These are phyloP conservation scores for Nepenthes gracilis DNA, from an alignment of 148 eudicot genomes.

Conservation along the genomic window DNA sequence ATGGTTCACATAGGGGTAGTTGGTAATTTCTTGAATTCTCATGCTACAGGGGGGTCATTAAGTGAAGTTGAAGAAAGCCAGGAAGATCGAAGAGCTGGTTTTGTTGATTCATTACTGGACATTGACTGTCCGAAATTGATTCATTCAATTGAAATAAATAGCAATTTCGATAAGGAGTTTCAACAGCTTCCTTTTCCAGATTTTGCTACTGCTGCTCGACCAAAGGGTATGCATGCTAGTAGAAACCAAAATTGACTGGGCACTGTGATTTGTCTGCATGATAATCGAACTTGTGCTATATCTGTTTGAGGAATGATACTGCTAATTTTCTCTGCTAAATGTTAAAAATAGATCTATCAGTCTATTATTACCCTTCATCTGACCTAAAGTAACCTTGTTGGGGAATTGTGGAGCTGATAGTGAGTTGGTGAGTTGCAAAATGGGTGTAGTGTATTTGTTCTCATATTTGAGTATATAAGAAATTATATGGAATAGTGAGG, in stretches of 20 bases:
- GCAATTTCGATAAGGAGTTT: slow-evolving; percentile 20
- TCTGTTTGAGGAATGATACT: background rate
- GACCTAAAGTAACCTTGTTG: no score
- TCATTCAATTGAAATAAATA: slow-evolving; percentile 17
- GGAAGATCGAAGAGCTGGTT: slow-evolving; percentile 63
- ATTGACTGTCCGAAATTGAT: slow-evolving; percentile 16
- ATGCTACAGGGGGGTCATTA: slow-evolving; percentile 43
- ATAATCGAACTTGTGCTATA: background rate
- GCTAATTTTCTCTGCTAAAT: background rate
- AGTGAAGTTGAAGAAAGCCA: slow-evolving; percentile 27
- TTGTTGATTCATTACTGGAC: slow-evolving; percentile 63
- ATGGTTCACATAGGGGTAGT: background rate
- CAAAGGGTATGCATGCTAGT: slow-evolving; percentile 38
- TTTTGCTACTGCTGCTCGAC: slow-evolving; percentile 14
- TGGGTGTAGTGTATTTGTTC: no score
- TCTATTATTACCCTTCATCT: no score
- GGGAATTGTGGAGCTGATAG: no score
- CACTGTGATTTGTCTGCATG: background rate
- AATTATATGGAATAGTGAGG: no score
- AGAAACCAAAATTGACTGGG: background rate
- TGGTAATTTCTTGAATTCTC: slow-evolving; percentile 11
- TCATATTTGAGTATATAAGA: no score
- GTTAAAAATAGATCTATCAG: background rate
- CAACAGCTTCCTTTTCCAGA: slow-evolving; percentile 17
- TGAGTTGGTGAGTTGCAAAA: no score